Conservation (phyloP, 768 basidiomycete genomes). For the Nidularia pulvinata region DNA sequence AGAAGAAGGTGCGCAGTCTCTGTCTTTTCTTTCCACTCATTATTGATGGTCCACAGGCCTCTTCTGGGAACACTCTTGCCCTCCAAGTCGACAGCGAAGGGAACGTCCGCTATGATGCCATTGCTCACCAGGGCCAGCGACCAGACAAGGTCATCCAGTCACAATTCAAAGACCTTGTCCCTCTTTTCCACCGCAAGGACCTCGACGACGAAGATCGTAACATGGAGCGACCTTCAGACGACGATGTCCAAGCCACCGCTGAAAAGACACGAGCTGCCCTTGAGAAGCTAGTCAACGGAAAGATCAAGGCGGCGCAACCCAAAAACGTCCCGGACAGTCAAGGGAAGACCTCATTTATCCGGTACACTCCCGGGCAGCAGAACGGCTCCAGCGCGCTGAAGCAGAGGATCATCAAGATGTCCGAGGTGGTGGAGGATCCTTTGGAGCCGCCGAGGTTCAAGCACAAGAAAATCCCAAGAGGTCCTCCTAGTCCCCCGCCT, state of each 20-base stretch:
- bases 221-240: conserved; percentile 95
- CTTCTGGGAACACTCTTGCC: conserved; percentile 93
- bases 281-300: conserved; percentile 91
- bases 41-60: conserved; percentile 48
- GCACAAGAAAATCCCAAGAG: conserved; percentile 98
- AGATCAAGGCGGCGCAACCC: conserved; percentile 98
- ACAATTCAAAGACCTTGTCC: conserved; percentile 97
- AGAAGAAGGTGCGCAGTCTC: conserved; percentile 75
- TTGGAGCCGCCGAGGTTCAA: conserved; percentile 97
- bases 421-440: conserved; percentile 97
- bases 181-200: conserved; percentile 87
- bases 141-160: conserved; percentile 87
- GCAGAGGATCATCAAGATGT: conserved; percentile 99
- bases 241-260: conserved; percentile 88
- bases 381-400: conserved; percentile 67
- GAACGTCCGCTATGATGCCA: conserved; percentile 96
- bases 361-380: conserved; percentile 96
- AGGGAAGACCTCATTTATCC: conserved; percentile 87
- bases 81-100: conserved; percentile 97
- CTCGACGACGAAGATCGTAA: conserved; percentile 66
- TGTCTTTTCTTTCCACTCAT: background rate
- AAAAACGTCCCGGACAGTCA: conserved; percentile 89
- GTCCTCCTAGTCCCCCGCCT: conserved; percentile 95
- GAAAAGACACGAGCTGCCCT: conserved; percentile 91
- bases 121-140: conserved; percentile 94